phyloP scores from a whole-genome alignment of 257 asterid genomes.

The Anisodus acutangulus region DNA sequence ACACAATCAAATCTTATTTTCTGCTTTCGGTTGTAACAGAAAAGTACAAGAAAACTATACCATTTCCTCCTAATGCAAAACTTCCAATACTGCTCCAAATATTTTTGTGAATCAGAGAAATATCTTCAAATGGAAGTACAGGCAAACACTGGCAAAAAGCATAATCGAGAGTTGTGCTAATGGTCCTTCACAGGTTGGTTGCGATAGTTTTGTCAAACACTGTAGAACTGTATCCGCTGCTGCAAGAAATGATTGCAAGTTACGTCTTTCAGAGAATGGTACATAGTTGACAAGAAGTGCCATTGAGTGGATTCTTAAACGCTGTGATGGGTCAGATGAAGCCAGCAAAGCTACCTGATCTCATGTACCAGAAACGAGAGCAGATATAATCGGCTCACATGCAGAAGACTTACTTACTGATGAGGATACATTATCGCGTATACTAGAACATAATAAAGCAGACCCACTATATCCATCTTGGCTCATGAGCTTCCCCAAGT shows the following conservation, averaged over 20 bases:
- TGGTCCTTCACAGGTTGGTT: conserved; percentile 70
- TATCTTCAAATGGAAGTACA: conserved; percentile 81
- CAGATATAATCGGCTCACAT: conserved; percentile 54
- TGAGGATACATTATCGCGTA: conserved; percentile 42
- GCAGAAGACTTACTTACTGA: conserved; percentile 47
- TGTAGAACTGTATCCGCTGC: conserved; percentile 80
- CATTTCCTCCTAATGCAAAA: conserved; percentile 64
- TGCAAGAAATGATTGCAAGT: conserved; percentile 78
- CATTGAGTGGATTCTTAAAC: conserved; percentile 69
- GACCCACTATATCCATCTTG: conserved; percentile 58
- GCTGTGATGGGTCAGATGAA: conserved; percentile 76
- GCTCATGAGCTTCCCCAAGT: conserved; percentile 74
- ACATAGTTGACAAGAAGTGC: conserved; percentile 73
- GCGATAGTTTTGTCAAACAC: conserved; percentile 65
- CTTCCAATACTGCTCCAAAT: conserved; percentile 84
- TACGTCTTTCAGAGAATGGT: conserved; percentile 68
- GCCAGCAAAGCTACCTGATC: conserved; percentile 78
- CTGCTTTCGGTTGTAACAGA: conserved; percentile 29
- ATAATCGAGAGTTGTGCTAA: conserved; percentile 73
- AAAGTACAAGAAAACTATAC: conserved; percentile 45
- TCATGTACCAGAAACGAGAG: conserved; percentile 78
- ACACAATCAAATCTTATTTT: conserved; percentile 7
- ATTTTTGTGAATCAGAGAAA: conserved; percentile 76
- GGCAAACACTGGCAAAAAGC: conserved; percentile 77
- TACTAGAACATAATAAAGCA: conserved; percentile 43